These are phyloP conservation scores for Pseudonitzschia pungens DNA, from an alignment of 108 stramenopile species.

Conservation along the genomic window DNA sequence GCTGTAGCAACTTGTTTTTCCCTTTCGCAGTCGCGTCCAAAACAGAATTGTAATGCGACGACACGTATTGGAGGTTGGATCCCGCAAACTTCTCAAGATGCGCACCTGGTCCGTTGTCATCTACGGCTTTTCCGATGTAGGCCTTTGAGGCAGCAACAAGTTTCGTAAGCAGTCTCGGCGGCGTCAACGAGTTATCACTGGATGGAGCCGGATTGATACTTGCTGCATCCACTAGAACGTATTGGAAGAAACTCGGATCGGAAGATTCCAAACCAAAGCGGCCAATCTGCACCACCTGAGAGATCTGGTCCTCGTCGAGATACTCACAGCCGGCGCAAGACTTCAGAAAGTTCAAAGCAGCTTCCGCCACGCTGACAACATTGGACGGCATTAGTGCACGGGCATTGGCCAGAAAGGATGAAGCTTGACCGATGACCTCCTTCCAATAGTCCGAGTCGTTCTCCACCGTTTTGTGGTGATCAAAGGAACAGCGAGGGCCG, in stretches of 20 bases:
- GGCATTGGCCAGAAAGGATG: background rate
- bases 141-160: slow-evolving; percentile 5
- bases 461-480: background rate
- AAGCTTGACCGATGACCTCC: background rate
- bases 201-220: background rate
- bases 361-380: background rate
- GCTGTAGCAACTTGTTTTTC: background rate
- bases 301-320: slow-evolving; percentile 1
- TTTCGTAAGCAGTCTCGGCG: background rate
- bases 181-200: background rate
- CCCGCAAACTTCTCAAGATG: slow-evolving; percentile 11
- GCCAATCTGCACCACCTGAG: background rate
- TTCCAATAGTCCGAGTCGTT: background rate
- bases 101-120: slow-evolving; percentile 2
- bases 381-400: background rate
- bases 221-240: slow-evolving; percentile 9
- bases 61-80: slow-evolving; percentile 3
- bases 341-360: background rate
- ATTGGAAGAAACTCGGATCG: background rate
- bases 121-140: slow-evolving; percentile 16
- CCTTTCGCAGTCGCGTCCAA: background rate
- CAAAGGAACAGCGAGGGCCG: background rate
- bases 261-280: slow-evolving; percentile 5
- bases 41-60: slow-evolving; percentile 3
- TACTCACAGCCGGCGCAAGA: background rate